phyloP scores from a whole-genome alignment of 2,329 filamentous ascomycete genomes.

The Colletotrichum magnum region DNA sequence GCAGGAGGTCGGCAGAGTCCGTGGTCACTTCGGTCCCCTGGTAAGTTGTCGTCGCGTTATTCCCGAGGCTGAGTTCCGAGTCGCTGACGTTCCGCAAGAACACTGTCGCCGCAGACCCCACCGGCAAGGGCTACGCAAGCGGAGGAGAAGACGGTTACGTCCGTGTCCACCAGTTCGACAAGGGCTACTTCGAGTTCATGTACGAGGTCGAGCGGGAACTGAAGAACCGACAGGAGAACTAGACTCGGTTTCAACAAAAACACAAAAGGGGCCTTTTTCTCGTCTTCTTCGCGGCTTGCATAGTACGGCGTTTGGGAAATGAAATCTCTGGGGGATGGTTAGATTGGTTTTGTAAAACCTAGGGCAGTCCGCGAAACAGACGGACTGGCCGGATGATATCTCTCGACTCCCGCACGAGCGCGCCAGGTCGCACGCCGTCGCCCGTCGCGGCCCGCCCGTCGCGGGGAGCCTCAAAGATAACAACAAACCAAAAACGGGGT shows the following conservation, averaged over 20 bases:
- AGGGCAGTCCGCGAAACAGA: slow-evolving; percentile 40
- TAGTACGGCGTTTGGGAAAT: slow-evolving; percentile 57
- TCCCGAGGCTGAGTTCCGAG: too few relatives aligned
- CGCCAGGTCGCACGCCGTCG: background rate
- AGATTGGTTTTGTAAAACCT: slow-evolving; percentile 42
- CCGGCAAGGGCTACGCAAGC: slow-evolving; percentile 92
- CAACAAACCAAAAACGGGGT: slow-evolving; percentile 33
- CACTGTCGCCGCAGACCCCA: slow-evolving; percentile 94
- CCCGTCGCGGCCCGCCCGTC: background rate
- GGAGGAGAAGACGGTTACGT: slow-evolving; percentile 99
- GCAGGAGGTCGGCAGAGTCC: slow-evolving; percentile 97
- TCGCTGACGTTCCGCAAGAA: slow-evolving; percentile 64
- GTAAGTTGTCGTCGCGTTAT: slow-evolving; percentile 48
- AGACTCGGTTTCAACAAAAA: slow-evolving; percentile 30
- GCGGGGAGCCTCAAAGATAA: slow-evolving; percentile 24
- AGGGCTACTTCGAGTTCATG: slow-evolving; percentile 97
- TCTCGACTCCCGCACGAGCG: slow-evolving; percentile 5
- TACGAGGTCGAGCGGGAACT: slow-evolving; percentile 97
- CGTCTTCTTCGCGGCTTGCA: slow-evolving; percentile 55
- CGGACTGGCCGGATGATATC: slow-evolving; percentile 35
- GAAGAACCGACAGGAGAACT: slow-evolving; percentile 56
- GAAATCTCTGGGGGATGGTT: slow-evolving; percentile 43
- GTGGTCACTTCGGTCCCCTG: slow-evolving; percentile 95
- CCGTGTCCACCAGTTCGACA: slow-evolving; percentile 98
- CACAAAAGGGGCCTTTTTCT: slow-evolving; percentile 30